These are phyloP conservation scores for Cytospora piceae DNA, from an alignment of 2,329 filamentous ascomycete species.

Conservation along the genomic window DNA sequence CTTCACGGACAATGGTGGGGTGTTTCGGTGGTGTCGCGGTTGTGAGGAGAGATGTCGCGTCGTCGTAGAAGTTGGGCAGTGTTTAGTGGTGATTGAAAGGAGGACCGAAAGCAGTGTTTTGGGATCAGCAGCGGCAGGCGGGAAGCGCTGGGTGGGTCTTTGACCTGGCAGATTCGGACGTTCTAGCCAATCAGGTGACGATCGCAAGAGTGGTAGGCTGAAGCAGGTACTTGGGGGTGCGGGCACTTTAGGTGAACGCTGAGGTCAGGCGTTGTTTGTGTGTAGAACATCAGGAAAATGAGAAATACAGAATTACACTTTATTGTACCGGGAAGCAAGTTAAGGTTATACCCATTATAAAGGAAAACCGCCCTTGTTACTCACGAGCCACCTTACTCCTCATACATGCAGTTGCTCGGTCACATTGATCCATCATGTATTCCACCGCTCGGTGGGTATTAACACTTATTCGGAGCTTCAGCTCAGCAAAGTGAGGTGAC, in stretches of 20 bases:
- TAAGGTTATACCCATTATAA: too few relatives aligned
- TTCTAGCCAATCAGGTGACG: slow-evolving; percentile 21
- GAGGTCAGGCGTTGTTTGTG: slow-evolving; percentile 13
- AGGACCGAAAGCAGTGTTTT: slow-evolving; percentile 5
- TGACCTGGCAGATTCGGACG: background rate
- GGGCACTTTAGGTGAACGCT: background rate
- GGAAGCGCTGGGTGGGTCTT: background rate
- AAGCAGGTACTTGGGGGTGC: background rate
- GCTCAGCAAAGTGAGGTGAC: background rate
- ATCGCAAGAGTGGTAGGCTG: slow-evolving; percentile 21
- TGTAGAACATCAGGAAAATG: background rate
- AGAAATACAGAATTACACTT: too few relatives aligned
- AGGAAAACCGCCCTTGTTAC: background rate
- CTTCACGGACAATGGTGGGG: background rate
- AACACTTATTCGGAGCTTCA: background rate
- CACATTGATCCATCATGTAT: background rate
- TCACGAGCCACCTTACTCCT: background rate
- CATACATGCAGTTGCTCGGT: background rate
- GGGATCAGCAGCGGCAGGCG: background rate
- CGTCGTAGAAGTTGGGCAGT: background rate
- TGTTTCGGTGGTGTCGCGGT: background rate
- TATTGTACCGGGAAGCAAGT: too few relatives aligned
- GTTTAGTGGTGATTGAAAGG: slow-evolving; percentile 1
- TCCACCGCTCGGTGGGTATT: background rate
- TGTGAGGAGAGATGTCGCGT: background rate